These are phyloP conservation scores for Clonostachys byssicola DNA, from an alignment of 2,329 filamentous ascomycete species.

Conservation along the genomic window DNA sequence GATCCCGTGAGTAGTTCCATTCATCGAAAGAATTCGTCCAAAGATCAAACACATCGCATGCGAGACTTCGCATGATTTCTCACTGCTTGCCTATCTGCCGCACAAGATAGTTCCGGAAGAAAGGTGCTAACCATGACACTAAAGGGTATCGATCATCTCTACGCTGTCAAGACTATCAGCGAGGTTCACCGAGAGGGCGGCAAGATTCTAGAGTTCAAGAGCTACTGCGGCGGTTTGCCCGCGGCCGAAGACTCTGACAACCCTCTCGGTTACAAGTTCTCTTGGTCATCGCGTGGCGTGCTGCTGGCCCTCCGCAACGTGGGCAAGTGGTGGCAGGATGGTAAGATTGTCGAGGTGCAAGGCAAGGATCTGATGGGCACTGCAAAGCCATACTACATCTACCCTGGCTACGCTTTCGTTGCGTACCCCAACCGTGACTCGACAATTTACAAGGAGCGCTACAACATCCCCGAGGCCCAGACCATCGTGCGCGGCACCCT, in stretches of 20 bases:
- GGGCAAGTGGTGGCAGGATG: slow-evolving; percentile 79
- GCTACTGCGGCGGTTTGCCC: slow-evolving; percentile 79
- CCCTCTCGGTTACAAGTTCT: slow-evolving; percentile 90
- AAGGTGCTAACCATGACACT: no score
- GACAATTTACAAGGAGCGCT: slow-evolving; percentile 81
- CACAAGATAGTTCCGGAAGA: no score
- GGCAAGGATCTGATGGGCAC: slow-evolving; percentile 72
- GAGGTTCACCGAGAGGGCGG: slow-evolving; percentile 84
- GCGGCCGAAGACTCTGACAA: slow-evolving; percentile 75
- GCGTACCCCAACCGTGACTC: slow-evolving; percentile 93
- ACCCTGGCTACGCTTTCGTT: slow-evolving; percentile 83
- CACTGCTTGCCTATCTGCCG: no score
- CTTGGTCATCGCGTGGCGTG: slow-evolving; percentile 75
- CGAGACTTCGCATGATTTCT: no score
- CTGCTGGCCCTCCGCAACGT: slow-evolving; percentile 81
- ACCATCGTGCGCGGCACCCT: slow-evolving; percentile 69
- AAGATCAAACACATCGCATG: no score
- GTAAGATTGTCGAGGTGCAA: slow-evolving; percentile 64
- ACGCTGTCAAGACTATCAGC: slow-evolving; percentile 83
- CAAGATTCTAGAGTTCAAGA: slow-evolving; percentile 78
- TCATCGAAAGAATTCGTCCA: no score
- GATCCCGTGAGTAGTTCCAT: slow-evolving; percentile 12
- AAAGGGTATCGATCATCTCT: slow-evolving; percentile 63
- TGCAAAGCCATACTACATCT: slow-evolving; percentile 88
- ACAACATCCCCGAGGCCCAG: slow-evolving; percentile 89